Conservation (phyloP, 106 monocot genomes). For the Dioscorea dumetorum region DNA sequence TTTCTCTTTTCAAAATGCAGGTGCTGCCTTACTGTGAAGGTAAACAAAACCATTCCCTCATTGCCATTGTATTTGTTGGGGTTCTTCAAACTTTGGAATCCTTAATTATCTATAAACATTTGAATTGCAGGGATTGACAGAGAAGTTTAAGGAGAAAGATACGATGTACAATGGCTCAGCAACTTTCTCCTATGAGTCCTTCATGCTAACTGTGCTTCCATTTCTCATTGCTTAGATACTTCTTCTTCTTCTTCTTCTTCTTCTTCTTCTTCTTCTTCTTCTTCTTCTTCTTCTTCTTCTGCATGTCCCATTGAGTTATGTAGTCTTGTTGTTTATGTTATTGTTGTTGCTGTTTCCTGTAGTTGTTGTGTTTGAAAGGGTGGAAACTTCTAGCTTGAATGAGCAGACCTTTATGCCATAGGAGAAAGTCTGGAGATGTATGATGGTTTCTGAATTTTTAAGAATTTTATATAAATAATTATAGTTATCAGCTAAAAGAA, state of each 20-base stretch:
- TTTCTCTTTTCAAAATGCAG: constrained; percentile 19
- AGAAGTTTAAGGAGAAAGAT: constrained; percentile 97
- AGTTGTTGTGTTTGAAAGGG: too few relatives aligned
- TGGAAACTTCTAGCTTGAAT: too few relatives aligned
- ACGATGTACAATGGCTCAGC: constrained; percentile 52
- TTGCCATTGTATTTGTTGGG: too few relatives aligned
- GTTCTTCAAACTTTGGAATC: neutral
- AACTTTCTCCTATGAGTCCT: constrained; percentile 76
- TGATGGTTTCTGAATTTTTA: too few relatives aligned
- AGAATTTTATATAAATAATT: too few relatives aligned
- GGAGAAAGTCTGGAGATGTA: too few relatives aligned
- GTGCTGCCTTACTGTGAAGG: constrained; percentile 75
- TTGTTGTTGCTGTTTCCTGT: neutral
- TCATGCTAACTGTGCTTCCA: constrained; percentile 86
- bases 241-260: neutral
- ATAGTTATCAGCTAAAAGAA: neutral
- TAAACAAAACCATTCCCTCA: constrained; percentile 11
- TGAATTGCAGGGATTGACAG: constrained; percentile 46
- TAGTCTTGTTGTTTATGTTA: neutral
- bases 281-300: neutral
- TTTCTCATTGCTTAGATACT: constrained; percentile 64
- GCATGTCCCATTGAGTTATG: too few relatives aligned
- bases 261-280: too few relatives aligned
- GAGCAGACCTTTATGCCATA: too few relatives aligned
- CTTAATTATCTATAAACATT: constrained; percentile 1